phyloP scores from a whole-genome alignment of 2,329 filamentous ascomycete genomes.

The Neofusicoccum sp. region DNA sequence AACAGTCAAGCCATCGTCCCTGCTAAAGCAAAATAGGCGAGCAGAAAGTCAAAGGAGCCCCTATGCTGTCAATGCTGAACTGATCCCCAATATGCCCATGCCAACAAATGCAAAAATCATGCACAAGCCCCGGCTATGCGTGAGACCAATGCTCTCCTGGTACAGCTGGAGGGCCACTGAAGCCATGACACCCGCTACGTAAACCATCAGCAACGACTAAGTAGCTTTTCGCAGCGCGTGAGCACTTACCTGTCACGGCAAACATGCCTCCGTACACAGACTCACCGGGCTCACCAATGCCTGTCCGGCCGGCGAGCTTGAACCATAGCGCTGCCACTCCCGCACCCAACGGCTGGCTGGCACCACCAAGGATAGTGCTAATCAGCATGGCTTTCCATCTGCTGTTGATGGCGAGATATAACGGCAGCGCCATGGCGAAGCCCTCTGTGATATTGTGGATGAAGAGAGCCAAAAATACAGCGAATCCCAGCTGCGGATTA shows the following conservation, averaged over 20 bases:
- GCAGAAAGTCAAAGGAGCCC: not conserved
- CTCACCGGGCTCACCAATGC: conserved; percentile 52
- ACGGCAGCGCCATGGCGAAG: conserved; percentile 87
- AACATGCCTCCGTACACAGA: conserved; percentile 79
- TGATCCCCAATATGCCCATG: conserved; percentile 85
- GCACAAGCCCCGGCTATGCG: conserved; percentile 76
- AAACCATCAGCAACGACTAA: not conserved
- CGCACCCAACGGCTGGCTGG: conserved; percentile 85
- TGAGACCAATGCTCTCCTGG: conserved; percentile 80
- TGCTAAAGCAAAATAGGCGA: no score
- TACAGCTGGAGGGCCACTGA: conserved; percentile 90
- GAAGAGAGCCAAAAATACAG: conserved; percentile 92
- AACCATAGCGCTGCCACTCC: conserved; percentile 86
- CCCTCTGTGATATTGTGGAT: conserved; percentile 99
- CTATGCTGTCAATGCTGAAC: conserved; percentile 76
- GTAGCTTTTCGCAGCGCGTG: not conserved
- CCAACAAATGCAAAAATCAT: conserved; percentile 81
- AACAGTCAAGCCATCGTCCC: no score
- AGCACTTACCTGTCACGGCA: conserved; percentile 63
- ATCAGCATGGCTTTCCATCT: conserved; percentile 81
- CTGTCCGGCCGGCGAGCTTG: conserved; percentile 61
- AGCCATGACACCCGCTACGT: conserved; percentile 82
- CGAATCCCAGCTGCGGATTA: conserved; percentile 83
- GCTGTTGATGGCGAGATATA: conserved; percentile 87
- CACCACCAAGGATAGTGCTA: conserved; percentile 79